Percentiles rank a stretch among this genome's conserved stretches.
Conservation (phyloP, 2,329 filamentous ascomycete species). For the Onygena corvina region DNA sequence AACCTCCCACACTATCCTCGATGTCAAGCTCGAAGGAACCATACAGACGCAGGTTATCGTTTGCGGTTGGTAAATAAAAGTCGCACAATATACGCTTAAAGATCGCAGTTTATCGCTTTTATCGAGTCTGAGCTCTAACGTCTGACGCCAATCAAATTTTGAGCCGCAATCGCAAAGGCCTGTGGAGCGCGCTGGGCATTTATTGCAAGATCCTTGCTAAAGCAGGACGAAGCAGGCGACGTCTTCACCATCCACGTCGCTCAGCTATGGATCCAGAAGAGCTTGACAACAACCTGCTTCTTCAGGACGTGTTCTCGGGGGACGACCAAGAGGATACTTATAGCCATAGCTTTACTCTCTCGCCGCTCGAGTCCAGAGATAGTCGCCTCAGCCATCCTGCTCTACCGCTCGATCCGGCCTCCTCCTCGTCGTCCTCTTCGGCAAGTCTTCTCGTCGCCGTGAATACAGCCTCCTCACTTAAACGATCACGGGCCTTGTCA, state of each 20-base stretch:
- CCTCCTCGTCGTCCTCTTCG: background rate
- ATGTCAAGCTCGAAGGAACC: no score
- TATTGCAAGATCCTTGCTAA: no score
- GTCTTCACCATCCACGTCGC: background rate
- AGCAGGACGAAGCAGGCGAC: no score
- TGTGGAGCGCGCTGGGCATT: no score
- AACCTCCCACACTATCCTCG: no score
- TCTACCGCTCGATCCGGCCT: background rate
- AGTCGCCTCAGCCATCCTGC: background rate
- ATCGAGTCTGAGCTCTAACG: no score
- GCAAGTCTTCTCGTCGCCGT: background rate
- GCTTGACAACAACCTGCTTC: background rate
- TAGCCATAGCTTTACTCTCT: background rate
- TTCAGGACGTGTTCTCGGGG: constrained; percentile 1
- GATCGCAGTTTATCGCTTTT: no score
- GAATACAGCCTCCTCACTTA: background rate
- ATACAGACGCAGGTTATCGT: no score
- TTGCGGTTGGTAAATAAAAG: no score
- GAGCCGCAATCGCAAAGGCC: no score
- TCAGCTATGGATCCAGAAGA: constrained; percentile 4
- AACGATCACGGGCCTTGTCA: background rate
- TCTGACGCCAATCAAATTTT: no score
- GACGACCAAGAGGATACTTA: background rate
- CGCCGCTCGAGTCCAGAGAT: background rate
- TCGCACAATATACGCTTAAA: no score